phyloP scores from a whole-genome alignment of 441 rosid genomes.

The Gossypium schwendimanii region DNA sequence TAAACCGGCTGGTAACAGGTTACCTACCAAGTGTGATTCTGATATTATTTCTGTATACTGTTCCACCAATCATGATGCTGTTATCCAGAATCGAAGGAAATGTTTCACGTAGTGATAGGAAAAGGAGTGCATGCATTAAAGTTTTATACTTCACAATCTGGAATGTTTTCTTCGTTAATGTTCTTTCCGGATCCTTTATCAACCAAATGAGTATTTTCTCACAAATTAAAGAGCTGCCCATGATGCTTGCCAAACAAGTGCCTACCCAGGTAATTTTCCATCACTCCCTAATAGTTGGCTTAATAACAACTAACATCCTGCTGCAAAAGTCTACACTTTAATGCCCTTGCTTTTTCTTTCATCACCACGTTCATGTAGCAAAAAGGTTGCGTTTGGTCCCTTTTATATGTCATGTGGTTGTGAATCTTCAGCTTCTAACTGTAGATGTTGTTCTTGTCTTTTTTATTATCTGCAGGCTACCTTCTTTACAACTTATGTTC shows the following conservation, averaged over 20 bases:
- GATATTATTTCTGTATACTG: conserved; percentile 53
- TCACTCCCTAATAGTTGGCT: conserved; percentile 9
- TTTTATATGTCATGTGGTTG: background rate
- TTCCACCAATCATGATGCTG: conserved; percentile 87
- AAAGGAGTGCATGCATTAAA: conserved; percentile 76
- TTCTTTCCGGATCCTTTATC: conserved; percentile 72
- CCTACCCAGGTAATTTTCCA: conserved; percentile 61
- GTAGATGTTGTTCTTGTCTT: conserved; percentile 10
- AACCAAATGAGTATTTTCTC: conserved; percentile 44
- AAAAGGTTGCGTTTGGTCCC: background rate
- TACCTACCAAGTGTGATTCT: conserved; percentile 88
- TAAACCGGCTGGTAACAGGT: conserved; percentile 73
- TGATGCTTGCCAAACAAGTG: conserved; percentile 64
- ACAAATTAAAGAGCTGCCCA: conserved; percentile 58
- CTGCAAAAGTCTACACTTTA: background rate
- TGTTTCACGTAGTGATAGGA: conserved; percentile 66
- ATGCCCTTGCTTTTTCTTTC: background rate
- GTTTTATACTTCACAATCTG: conserved; percentile 77
- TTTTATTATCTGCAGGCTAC: conserved; percentile 53
- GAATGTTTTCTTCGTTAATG: conserved; percentile 87
- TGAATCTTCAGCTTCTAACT: conserved; percentile 6
- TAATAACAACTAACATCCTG: background rate
- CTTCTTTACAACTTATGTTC: conserved; percentile 88
- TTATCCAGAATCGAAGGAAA: conserved; percentile 76
- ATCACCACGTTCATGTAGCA: background rate